A percentile compares a stretch with the other conserved stretches of the same genome.
phyloP scores from a whole-genome alignment of 495 filamentous ascomycete genomes.

The Neurospora sublineolata region DNA sequence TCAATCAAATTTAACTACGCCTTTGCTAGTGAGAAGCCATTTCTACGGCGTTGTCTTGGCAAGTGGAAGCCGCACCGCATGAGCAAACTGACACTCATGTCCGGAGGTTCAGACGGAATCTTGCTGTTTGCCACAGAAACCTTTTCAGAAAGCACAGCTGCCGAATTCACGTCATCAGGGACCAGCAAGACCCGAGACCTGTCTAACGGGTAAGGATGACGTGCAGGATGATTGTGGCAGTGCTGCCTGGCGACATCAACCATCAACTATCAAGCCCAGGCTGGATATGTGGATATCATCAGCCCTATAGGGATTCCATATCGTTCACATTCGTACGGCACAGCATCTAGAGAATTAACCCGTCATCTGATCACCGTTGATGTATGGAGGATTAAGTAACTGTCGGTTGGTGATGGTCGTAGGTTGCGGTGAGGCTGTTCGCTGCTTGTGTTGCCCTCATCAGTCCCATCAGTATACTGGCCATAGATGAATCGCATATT shows the following conservation, averaged over 20 bases:
- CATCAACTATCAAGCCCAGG: background rate
- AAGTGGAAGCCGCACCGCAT: background rate
- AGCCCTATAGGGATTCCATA: background rate
- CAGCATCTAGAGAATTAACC: background rate
- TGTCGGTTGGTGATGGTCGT: background rate
- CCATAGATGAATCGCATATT: background rate
- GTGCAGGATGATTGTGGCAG: background rate
- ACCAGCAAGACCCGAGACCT: background rate
- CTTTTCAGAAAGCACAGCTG: background rate
- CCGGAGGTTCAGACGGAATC: background rate
- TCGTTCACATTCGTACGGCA: background rate
- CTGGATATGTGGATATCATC: background rate
- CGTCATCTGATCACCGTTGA: background rate
- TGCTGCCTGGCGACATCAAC: background rate
- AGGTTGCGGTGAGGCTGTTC: background rate
- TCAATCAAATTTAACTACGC: background rate
- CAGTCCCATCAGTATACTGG: background rate
- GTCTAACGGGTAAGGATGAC: background rate
- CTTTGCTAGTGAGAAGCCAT: background rate
- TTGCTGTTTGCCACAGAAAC: background rate
- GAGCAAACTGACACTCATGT: background rate
- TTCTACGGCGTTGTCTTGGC: background rate
- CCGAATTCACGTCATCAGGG: background rate
- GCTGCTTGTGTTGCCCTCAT: background rate
- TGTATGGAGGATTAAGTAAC: background rate